Base-by-base conservation (phyloP, 805 yeast genomes). In the Kluyveromyces siamensis region DNA sequence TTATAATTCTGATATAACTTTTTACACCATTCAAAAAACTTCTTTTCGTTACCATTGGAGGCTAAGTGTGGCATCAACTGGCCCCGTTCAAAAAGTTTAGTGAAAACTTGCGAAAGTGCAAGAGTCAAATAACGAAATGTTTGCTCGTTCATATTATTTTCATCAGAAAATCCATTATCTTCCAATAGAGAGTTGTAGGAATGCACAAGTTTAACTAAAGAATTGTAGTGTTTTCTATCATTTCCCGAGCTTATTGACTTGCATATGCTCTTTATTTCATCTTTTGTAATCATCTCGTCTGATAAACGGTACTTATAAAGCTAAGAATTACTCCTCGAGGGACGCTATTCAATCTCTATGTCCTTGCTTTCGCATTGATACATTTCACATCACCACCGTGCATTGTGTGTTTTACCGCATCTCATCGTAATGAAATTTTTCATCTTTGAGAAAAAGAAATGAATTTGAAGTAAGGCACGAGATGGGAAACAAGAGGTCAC, bases 11-110 rank as follows among this genome's bases (percentile, higher is more conserved):
- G 74, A 66, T 85, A 85, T 48, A 76, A 73, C 44, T 76, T 73
- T 48, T 71, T 70, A 37, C 87, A 63, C 91, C 95, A 86, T 54
- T 73, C 71, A 35, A 74, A 74, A n/a, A 82, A 74, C 8, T 73
- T 56, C 16, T 68, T 65, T 51, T 73, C 72, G 48, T 77, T 74
- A 36, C 74, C 80, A 40, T 73, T 73, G 7, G 56, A 39, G 4
- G 56, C 55, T 21, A 42, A 52, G 10, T 51, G 46, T 10, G 58
- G 51, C 14, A 61, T 55, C 37, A 66, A 40, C 35, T 66, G 67
- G n/a, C 61, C 58, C 37, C 69, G 57, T 19, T 50, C 41, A 37
- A 66, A 65, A n/a, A 66, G 47, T 41, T 64, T 63, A 33, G 61
- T 62, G 44, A 62, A 65, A 10, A 65, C 55, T 43, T 63, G 69